Evolutionary conservation across 2,329 filamentous ascomycete genomes (phyloP).

Genomic region (Huntiella abstrusa): DNA sequence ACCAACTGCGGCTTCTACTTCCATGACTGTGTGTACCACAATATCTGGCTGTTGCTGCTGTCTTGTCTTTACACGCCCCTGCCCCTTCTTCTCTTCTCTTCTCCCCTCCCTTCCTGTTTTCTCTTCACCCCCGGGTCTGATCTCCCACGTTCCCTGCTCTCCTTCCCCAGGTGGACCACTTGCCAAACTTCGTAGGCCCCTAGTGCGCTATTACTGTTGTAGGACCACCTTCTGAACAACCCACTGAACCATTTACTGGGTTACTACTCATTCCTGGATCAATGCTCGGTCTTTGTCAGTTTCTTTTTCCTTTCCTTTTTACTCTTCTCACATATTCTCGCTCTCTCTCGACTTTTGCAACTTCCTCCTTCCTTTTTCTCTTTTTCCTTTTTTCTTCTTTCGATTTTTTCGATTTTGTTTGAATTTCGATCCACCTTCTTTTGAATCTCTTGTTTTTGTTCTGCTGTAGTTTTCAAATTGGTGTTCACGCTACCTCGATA

Average conservation of each 20-base stretch:
- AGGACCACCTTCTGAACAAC: neutral
- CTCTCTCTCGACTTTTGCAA: neutral
- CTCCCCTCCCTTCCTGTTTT: neutral
- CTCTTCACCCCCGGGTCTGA: slow-evolving; percentile 1
- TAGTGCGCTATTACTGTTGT: neutral
- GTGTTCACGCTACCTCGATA: neutral
- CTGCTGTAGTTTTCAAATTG: neutral
- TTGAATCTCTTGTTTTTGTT: slow-evolving; percentile 5
- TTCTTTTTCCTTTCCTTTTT: slow-evolving; percentile 6
- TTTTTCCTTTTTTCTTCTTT: slow-evolving; percentile 5
- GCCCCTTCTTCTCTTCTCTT: slow-evolving; percentile 3
- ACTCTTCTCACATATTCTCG: slow-evolving; percentile 4
- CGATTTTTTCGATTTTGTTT: slow-evolving; percentile 2
- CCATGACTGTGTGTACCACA: no score
- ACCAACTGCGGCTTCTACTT: no score
- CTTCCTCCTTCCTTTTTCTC: slow-evolving; percentile 8
- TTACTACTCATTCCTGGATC: slow-evolving; percentile 6
- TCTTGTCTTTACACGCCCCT: slow-evolving; percentile 1
- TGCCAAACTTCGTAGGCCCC: no score
- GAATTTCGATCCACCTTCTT: slow-evolving; percentile 1
- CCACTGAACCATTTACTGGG: slow-evolving; percentile 2
- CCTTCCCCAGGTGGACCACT: slow-evolving; percentile 1
- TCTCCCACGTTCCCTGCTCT: slow-evolving; percentile 5
- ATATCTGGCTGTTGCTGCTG: neutral
- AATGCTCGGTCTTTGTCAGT: neutral